Conservation (phyloP, 2,329 filamentous ascomycete species). For the Mariannaea elegans region DNA sequence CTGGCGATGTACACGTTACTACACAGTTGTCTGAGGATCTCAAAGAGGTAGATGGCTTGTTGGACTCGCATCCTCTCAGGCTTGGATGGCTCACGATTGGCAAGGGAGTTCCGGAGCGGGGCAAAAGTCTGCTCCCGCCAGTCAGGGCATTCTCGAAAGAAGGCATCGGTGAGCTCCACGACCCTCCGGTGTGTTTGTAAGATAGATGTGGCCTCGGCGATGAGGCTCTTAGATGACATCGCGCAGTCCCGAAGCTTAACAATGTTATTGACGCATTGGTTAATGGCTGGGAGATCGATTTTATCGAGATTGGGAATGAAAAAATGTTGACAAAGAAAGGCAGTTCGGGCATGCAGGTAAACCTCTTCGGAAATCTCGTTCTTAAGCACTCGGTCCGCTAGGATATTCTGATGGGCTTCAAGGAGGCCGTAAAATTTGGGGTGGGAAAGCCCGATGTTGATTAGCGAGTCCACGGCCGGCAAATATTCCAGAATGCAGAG, state of each 20-base stretch:
- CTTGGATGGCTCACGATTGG: neutral
- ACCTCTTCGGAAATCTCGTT: conserved; percentile 6
- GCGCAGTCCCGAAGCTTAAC: conserved; percentile 17
- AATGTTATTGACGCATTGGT: neutral
- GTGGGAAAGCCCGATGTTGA: neutral
- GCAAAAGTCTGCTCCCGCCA: neutral
- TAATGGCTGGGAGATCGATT: neutral
- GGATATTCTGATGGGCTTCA: neutral
- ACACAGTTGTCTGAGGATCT: conserved; percentile 8
- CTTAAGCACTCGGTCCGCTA: neutral
- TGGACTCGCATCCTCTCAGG: conserved; percentile 10
- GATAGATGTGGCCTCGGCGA: neutral
- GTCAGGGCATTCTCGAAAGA: neutral
- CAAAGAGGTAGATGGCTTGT: conserved; percentile 20
- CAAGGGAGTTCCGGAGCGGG: conserved; percentile 1
- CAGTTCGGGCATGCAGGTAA: neutral
- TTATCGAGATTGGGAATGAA: neutral
- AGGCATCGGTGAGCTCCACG: neutral
- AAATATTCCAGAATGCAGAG: conserved; percentile 5
- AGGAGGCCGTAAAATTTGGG: neutral
- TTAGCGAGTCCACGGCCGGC: conserved; percentile 1
- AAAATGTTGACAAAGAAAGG: neutral
- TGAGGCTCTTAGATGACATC: neutral
- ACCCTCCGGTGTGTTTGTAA: neutral
- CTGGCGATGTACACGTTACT: neutral